Evolutionary conservation across 225 moss, liverwort and hornwort species (phyloP).

Genomic region (Bryum argenteum): DNA sequence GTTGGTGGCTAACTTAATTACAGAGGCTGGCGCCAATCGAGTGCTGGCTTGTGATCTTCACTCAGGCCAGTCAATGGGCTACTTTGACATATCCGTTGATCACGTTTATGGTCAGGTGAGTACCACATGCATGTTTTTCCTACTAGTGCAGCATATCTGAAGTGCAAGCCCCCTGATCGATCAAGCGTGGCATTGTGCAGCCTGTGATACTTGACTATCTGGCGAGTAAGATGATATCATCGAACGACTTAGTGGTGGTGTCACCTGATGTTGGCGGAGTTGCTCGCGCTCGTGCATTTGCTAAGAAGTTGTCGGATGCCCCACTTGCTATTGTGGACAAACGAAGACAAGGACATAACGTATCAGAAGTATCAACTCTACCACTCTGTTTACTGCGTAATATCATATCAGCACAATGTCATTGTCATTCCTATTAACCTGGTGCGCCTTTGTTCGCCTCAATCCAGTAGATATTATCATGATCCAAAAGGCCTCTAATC

Average conservation of each 20-base stretch:
- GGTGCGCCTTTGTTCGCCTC: not conserved
- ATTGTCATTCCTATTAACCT: not conserved
- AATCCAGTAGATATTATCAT: conserved; percentile 7
- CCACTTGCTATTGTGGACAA: conserved; percentile 98
- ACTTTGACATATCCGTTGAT: conserved; percentile 98
- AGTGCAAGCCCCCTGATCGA: conserved; percentile 15
- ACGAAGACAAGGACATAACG: conserved; percentile 92
- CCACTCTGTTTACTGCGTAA: not conserved
- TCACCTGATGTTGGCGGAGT: conserved; percentile 99
- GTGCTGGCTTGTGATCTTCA: conserved; percentile 98
- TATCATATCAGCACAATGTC: not conserved
- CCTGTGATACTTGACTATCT: conserved; percentile 98
- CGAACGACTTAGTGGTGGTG: conserved; percentile 91
- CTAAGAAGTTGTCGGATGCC: conserved; percentile 97
- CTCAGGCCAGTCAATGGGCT: conserved; percentile 97
- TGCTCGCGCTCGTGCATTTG: conserved; percentile 94
- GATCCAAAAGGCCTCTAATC: not conserved
- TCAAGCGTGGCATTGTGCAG: conserved; percentile 44
- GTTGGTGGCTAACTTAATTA: conserved; percentile 93
- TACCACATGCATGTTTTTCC: not conserved
- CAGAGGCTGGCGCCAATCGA: conserved; percentile 95
- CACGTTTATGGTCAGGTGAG: conserved; percentile 79
- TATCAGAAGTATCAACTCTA: conserved; percentile 67
- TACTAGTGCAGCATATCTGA: not conserved
- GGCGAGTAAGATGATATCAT: conserved; percentile 99